Percentiles rank a stretch among this genome's conserved stretches.
These are phyloP conservation scores for Chernovozyma sophiae-reginae DNA, from an alignment of 1,139 yeast genomes.

Conservation along the genomic window DNA sequence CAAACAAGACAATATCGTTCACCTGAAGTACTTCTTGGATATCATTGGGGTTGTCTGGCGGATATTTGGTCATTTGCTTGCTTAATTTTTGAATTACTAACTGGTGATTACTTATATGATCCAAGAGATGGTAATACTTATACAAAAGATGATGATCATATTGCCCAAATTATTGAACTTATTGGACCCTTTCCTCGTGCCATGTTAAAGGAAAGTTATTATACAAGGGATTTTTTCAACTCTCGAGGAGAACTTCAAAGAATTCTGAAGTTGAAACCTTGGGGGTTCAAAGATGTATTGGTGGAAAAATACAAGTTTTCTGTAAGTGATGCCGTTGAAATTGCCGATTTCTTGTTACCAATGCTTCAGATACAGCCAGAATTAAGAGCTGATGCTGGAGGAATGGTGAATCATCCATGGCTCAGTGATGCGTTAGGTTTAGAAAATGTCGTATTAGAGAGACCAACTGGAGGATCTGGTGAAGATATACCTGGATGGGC, in stretches of 20 bases:
- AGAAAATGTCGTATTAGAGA: conserved; percentile 50
- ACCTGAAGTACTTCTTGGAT: conserved; percentile 46
- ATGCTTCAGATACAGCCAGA: conserved; percentile 72
- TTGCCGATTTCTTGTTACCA: conserved; percentile 64
- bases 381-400: conserved; percentile 75
- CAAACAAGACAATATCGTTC: conserved; percentile 48
- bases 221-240: conserved; percentile 43
- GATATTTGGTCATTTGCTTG: conserved; percentile 51
- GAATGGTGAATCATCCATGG: conserved; percentile 78
- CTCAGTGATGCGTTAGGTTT: conserved; percentile 59
- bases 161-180: conserved; percentile 46
- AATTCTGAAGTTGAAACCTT: conserved; percentile 49
- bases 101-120: conserved; percentile 48
- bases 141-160: conserved; percentile 47
- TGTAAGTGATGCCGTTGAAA: conserved; percentile 48
- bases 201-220: conserved; percentile 41
- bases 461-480: conserved; percentile 62
- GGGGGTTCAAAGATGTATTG: conserved; percentile 46
- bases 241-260: conserved; percentile 54
- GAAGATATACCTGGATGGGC: conserved; percentile 79
- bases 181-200: conserved; percentile 42
- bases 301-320: conserved; percentile 60
- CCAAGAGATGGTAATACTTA: conserved; percentile 46
- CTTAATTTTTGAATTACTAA: conserved; percentile 41
- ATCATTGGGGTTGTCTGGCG: conserved; percentile 49